phyloP scores from a whole-genome alignment of 768 basidiomycete species.

The Russula dissimulans region DNA sequence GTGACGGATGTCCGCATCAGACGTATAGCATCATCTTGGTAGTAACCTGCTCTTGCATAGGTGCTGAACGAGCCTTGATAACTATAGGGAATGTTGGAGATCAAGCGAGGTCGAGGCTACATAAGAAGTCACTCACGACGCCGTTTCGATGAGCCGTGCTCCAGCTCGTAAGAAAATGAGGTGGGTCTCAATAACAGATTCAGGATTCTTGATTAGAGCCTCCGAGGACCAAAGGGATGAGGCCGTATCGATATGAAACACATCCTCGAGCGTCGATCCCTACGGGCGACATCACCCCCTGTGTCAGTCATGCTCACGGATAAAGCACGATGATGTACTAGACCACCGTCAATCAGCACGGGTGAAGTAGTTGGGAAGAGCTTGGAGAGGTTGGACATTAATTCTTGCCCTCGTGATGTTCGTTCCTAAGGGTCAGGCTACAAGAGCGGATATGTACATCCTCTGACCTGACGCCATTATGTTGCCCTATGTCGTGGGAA shows the following conservation, averaged over 20 bases:
- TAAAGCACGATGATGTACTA: constrained; percentile 1
- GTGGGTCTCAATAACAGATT: constrained; percentile 50
- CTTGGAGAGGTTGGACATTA: neutral
- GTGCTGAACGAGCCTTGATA: constrained; percentile 58
- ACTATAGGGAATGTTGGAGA: constrained; percentile 26
- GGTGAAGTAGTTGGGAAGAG: neutral
- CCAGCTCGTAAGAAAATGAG: constrained; percentile 55
- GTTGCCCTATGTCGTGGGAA: no score
- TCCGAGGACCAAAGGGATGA: constrained; percentile 67
- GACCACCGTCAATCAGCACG: constrained; percentile 16
- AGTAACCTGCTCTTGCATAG: constrained; percentile 44
- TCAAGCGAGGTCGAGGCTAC: neutral
- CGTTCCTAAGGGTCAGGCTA: neutral
- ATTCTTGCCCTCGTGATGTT: neutral
- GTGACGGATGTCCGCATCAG: constrained; percentile 46
- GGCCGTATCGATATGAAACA: constrained; percentile 38
- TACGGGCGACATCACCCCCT: constrained; percentile 21
- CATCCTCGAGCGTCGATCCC: constrained; percentile 56
- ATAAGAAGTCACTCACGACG: constrained; percentile 41
- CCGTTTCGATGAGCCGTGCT: constrained; percentile 54
- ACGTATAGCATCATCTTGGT: constrained; percentile 31
- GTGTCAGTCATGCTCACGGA: neutral
- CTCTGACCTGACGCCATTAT: no score
- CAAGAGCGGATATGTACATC: no score
- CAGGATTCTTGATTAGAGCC: constrained; percentile 44